A percentile compares a stretch with the other conserved stretches of the same genome.
These are phyloP conservation scores for Baorangia bicolor DNA, from an alignment of 768 basidiomycete genomes.

Conservation along the genomic window DNA sequence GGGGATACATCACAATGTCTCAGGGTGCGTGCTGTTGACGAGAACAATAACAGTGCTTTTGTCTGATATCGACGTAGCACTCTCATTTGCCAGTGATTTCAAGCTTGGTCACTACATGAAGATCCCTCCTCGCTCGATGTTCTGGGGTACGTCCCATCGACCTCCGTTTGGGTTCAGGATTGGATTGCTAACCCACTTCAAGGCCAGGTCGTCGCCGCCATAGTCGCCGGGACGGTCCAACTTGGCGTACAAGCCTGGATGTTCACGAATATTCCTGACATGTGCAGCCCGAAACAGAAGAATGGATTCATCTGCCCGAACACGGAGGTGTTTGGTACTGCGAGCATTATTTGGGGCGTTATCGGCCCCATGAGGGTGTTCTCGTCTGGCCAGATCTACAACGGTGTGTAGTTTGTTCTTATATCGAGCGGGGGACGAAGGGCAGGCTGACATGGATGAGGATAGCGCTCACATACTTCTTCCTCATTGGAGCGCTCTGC, in stretches of 20 bases:
- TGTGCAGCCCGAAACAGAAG: slow-evolving; percentile 29
- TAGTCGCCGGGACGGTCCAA: slow-evolving; percentile 65
- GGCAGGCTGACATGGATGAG: neutral
- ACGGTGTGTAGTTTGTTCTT: slow-evolving; percentile 29
- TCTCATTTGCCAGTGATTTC: slow-evolving; percentile 68
- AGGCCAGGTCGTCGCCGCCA: slow-evolving; percentile 60
- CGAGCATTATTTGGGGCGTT: slow-evolving; percentile 79
- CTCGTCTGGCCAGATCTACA: slow-evolving; percentile 62
- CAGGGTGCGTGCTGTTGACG: slow-evolving; percentile 28
- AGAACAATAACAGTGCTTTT: neutral
- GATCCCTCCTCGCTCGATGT: slow-evolving; percentile 65
- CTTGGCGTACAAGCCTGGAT: slow-evolving; percentile 67
- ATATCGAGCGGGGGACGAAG: neutral
- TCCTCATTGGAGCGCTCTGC: slow-evolving; percentile 69
- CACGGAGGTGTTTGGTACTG: slow-evolving; percentile 75
- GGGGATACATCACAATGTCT: slow-evolving; percentile 65
- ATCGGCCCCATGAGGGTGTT: slow-evolving; percentile 77
- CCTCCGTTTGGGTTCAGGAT: neutral
- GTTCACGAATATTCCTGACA: slow-evolving; percentile 41
- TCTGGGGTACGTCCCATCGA: slow-evolving; percentile 40
- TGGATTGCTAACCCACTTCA: neutral
- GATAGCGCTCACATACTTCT: slow-evolving; percentile 60
- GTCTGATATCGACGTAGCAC: slow-evolving; percentile 34
- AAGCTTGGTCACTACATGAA: slow-evolving; percentile 79
- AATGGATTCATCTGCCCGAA: slow-evolving; percentile 68